Conservation (phyloP, 2,329 filamentous ascomycete genomes). For the Myriosclerotinia curreyana region DNA sequence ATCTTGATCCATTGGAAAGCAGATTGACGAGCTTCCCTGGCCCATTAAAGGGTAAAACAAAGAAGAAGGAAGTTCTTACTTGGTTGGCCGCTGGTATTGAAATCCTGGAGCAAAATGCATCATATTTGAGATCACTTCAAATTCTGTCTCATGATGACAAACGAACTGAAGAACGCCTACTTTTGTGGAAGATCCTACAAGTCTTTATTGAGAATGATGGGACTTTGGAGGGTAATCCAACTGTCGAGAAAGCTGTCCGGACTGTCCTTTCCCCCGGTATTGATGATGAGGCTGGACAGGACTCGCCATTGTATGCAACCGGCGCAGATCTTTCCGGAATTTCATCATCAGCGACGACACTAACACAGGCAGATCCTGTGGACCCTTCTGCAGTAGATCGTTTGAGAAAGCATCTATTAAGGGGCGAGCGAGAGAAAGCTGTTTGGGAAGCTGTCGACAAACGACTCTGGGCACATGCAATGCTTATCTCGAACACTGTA, state of each 20-base stretch:
- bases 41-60: slow-evolving; percentile 81
- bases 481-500: slow-evolving; percentile 77
- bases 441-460: slow-evolving; percentile 93
- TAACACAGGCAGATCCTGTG: slow-evolving; percentile 59
- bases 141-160: slow-evolving; percentile 61
- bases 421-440: slow-evolving; percentile 84
- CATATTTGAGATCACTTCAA: slow-evolving; percentile 45
- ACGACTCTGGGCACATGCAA: slow-evolving; percentile 91
- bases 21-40: slow-evolving; percentile 81
- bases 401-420: slow-evolving; percentile 69
- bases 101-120: slow-evolving; percentile 57
- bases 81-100: slow-evolving; percentile 82
- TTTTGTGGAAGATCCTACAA: slow-evolving; percentile 84
- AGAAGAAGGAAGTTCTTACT: slow-evolving; percentile 86
- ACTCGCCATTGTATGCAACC: slow-evolving; percentile 39
- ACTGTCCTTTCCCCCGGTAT: slow-evolving; percentile 65
- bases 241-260: slow-evolving; percentile 71
- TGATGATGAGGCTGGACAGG: slow-evolving; percentile 34
- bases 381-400: slow-evolving; percentile 68
- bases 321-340: slow-evolving; percentile 44
- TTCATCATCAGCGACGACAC: slow-evolving; percentile 39
- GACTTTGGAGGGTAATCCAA: slow-evolving; percentile 66
- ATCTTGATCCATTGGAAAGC: slow-evolving; percentile 68
- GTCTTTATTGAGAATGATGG: slow-evolving; percentile 87
- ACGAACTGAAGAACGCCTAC: slow-evolving; percentile 70